Evolutionary conservation across 1,284 basidiomycete species (phyloP).

Genomic region (Somion occarium): DNA sequence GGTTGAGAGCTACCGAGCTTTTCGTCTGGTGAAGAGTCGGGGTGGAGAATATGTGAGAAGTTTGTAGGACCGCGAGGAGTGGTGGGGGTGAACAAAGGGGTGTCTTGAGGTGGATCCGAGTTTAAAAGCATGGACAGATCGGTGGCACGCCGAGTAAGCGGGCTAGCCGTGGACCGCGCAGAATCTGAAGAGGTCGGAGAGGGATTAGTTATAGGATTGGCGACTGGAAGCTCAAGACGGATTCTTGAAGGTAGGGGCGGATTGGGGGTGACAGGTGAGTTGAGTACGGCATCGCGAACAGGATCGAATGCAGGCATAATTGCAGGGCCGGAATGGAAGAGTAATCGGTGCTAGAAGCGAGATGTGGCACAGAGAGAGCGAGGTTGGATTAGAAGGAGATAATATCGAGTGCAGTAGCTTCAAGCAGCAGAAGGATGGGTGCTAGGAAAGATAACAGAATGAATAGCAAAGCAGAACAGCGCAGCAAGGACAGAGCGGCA

Average conservation of each 20-base stretch:
- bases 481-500: neutral
- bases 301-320: constrained; percentile 78
- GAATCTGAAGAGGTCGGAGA: constrained; percentile 14
- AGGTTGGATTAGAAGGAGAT: neutral
- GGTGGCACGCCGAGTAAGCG: constrained; percentile 56
- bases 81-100: constrained; percentile 36
- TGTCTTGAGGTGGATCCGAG: constrained; percentile 35
- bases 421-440: neutral
- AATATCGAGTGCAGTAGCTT: neutral
- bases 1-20: constrained; percentile 27
- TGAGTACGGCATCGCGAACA: constrained; percentile 75
- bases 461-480: neutral
- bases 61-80: constrained; percentile 33
- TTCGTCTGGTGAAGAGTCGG: constrained; percentile 29
- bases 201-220: constrained; percentile 10
- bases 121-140: constrained; percentile 69
- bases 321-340: neutral
- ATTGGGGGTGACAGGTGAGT: constrained; percentile 45
- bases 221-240: constrained; percentile 23
- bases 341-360: neutral
- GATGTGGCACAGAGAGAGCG: neutral
- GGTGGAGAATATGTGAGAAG: constrained; percentile 49
- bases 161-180: constrained; percentile 19
- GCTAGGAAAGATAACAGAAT: neutral
- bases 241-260: constrained; percentile 26